Evolutionary conservation across 1,139 yeast species (phyloP).

Genomic region (Sugiyamaella sp.): DNA sequence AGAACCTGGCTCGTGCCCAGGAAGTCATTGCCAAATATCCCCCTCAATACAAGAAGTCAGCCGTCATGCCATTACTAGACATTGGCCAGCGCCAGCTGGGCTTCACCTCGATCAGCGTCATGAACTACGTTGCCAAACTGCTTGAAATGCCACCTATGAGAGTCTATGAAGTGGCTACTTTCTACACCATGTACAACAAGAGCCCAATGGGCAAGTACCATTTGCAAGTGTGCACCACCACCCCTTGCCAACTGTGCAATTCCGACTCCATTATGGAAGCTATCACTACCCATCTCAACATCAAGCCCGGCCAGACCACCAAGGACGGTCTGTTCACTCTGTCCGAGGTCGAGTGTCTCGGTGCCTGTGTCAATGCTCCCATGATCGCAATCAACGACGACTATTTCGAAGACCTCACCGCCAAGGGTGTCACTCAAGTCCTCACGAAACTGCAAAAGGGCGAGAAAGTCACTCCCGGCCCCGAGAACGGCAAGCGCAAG

Average conservation of each 20-base stretch:
- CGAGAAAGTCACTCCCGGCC: slow-evolving; percentile 63
- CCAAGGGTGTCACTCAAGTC: slow-evolving; percentile 62
- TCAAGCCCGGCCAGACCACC: slow-evolving; percentile 81
- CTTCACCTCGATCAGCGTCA: slow-evolving; percentile 83
- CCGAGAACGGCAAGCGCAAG: slow-evolving; percentile 61
- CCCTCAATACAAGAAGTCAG: slow-evolving; percentile 83
- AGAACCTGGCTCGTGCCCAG: slow-evolving; percentile 69
- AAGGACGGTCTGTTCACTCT: slow-evolving; percentile 75
- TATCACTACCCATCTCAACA: slow-evolving; percentile 59
- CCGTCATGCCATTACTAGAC: slow-evolving; percentile 85
- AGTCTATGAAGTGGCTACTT: slow-evolving; percentile 91
- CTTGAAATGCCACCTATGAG: slow-evolving; percentile 95
- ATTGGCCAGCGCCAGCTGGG: slow-evolving; percentile 89
- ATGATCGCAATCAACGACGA: slow-evolving; percentile 86
- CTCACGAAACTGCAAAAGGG: slow-evolving; percentile 70
- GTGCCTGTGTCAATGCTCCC: slow-evolving; percentile 92
- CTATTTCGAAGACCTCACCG: slow-evolving; percentile 79
- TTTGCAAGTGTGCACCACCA: slow-evolving; percentile 85
- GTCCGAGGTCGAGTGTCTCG: slow-evolving; percentile 89
- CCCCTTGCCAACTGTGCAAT: slow-evolving; percentile 88
- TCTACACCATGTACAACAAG: slow-evolving; percentile 91
- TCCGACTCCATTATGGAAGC: slow-evolving; percentile 78
- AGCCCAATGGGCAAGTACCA: slow-evolving; percentile 86
- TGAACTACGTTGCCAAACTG: slow-evolving; percentile 88
- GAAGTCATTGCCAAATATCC: slow-evolving; percentile 81